Percentiles rank a stretch among this genome's conserved stretches.
Evolutionary conservation across 768 basidiomycete genomes (phyloP).

Genomic region (Terana coerulea): DNA sequence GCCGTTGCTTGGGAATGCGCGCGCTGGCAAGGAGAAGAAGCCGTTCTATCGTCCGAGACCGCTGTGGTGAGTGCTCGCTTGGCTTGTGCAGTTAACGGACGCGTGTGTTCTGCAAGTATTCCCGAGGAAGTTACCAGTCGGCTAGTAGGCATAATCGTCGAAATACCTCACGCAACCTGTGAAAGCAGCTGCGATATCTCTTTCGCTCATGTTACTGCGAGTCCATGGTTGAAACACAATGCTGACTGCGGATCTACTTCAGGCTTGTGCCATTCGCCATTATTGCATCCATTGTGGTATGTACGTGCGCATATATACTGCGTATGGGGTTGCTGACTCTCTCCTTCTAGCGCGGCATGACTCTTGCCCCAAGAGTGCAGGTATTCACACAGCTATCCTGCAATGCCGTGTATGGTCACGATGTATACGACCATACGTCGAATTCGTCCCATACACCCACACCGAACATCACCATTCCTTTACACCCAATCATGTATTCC

Average conservation of each 20-base stretch:
- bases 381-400: slow-evolving; percentile 79
- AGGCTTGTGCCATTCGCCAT: slow-evolving; percentile 76
- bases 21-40: slow-evolving; percentile 29
- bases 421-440: slow-evolving; percentile 35
- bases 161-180: too few species aligned
- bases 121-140: too few species aligned
- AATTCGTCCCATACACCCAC: slow-evolving; percentile 3
- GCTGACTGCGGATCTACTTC: neutral
- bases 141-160: too few species aligned
- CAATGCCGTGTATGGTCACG: slow-evolving; percentile 44
- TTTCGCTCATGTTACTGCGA: too few species aligned
- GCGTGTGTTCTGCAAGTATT: too few species aligned
- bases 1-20: slow-evolving; percentile 26
- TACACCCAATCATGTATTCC: neutral
- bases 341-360: slow-evolving; percentile 68
- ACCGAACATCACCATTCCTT: neutral
- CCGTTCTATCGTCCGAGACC: slow-evolving; percentile 49
- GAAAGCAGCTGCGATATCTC: neutral
- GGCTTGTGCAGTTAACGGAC: neutral
- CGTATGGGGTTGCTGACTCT: neutral
- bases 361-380: slow-evolving; percentile 73
- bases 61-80: slow-evolving; percentile 42
- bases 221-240: too few species aligned
- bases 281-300: slow-evolving; percentile 61
- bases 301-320: slow-evolving; percentile 21